A percentile compares a stretch with the other conserved stretches of the same genome.
Conservation (phyloP, 352 stramenopile species). For the Globisporangium paddicum region DNA sequence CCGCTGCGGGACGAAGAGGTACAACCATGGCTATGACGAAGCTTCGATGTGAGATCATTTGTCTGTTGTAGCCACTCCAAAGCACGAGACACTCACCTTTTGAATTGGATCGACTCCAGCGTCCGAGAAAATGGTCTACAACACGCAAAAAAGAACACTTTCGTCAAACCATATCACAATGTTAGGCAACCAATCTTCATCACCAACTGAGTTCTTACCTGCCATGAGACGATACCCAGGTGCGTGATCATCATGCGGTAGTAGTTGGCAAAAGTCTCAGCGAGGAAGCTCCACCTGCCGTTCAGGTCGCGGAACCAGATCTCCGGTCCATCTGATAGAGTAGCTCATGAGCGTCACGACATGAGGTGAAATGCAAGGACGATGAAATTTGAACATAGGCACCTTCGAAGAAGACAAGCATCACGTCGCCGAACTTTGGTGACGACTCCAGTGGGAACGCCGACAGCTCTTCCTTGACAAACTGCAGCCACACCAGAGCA, state of each 20-base stretch:
- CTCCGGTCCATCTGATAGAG: slow-evolving; percentile 30
- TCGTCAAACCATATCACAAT: not conserved
- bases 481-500: not conserved
- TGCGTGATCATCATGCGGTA: slow-evolving; percentile 82
- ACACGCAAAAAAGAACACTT: not conserved
- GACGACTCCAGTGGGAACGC: slow-evolving; percentile 56
- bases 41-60: no score
- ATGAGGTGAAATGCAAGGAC: not conserved
- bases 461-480: slow-evolving; percentile 22
- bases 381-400: no score
- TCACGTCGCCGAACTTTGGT: slow-evolving; percentile 51
- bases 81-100: no score
- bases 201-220: slow-evolving; percentile 23
- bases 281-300: slow-evolving; percentile 65
- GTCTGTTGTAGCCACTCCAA: no score
- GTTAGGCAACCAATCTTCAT: not conserved
- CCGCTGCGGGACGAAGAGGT: slow-evolving; percentile 69
- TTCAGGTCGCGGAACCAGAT: slow-evolving; percentile 64
- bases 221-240: slow-evolving; percentile 71
- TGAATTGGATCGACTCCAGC: slow-evolving; percentile 47
- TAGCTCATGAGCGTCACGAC: not conserved
- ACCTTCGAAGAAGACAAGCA: slow-evolving; percentile 40
- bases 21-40: slow-evolving; percentile 55
- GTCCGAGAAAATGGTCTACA: slow-evolving; percentile 58
- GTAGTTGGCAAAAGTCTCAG: slow-evolving; percentile 64